Evolutionary conservation across 768 basidiomycete genomes (phyloP), one percentile per base, ranked within the genome.

Genomic region (Panus rudis): DNA sequence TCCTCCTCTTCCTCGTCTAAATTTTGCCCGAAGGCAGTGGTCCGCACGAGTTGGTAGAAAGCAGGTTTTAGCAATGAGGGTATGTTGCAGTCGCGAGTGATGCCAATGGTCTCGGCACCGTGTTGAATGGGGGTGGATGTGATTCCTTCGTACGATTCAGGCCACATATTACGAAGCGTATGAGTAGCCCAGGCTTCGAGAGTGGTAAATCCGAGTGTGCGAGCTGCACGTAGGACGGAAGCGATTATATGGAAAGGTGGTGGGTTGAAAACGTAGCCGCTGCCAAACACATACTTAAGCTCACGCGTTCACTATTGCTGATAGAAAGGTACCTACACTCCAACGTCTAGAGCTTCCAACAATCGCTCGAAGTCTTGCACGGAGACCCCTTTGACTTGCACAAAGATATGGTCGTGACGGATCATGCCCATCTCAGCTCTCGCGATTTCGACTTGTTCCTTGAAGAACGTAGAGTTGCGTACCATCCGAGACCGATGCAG

Each of bases 1-100:
- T 37, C 33, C 25, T 39, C 37, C 10, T 37, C 46, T 23, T 43
- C 32, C 20, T 30, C 49, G 3, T 17, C 38, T 5, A 40, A 33
- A 10, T 39, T 41, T 40, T 63, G 62, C 7, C 57, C 63, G 41
- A 64, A 62, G 12, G 46, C 54, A 7, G 53, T 39, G 11, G 48
- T 49, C 23, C 67, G 56, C 4, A 67, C 51, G 26, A 72, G 55
- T 45, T 71, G 67, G 46, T 71, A 71, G 41, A 63, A 68, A 2
- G 68, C 68, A 33, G 58, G 53, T 38, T 65, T 64, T 7, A 64
- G 52, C 19, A 69, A 57, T 1, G 32, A 28, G 3, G 58, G 52
- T 6, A 68, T 28, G 17, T 56, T 49, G 43, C 49, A 63, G 3
- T 48, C 16, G 10, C 57, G 58, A 13, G 62, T 65, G 13, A 70